Evolutionary conservation across 1,284 basidiomycete species (phyloP).

Genomic region (Porogramme epimiltina): DNA sequence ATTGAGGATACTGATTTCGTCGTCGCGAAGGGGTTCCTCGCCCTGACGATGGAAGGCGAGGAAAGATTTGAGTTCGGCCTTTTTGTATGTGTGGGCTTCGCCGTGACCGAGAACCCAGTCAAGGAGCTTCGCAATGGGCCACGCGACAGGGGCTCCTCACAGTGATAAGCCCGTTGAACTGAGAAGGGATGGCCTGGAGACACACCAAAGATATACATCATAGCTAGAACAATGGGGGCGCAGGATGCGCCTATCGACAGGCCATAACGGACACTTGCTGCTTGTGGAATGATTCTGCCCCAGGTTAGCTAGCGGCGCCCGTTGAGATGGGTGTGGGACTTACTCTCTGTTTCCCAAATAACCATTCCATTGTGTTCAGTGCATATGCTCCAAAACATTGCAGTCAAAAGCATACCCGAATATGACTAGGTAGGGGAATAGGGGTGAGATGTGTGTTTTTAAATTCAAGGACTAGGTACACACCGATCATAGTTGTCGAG

Average conservation of each 20-base stretch:
- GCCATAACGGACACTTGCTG: slow-evolving; percentile 88
- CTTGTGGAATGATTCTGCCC: slow-evolving; percentile 83
- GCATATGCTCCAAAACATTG: too few species aligned
- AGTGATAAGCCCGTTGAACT: neutral
- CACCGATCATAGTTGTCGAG: slow-evolving; percentile 83
- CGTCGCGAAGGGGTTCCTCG: slow-evolving; percentile 85
- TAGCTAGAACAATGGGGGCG: slow-evolving; percentile 74
- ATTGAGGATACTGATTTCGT: slow-evolving; percentile 88
- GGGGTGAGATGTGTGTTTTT: neutral
- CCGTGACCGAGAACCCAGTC: slow-evolving; percentile 77
- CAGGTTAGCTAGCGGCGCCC: neutral
- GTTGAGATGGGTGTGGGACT: slow-evolving; percentile 16
- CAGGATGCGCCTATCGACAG: slow-evolving; percentile 87
- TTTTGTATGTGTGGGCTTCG: slow-evolving; percentile 83
- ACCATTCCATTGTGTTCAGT: too few species aligned
- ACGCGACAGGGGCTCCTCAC: slow-evolving; percentile 76
- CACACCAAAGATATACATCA: slow-evolving; percentile 82
- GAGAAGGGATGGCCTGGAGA: neutral
- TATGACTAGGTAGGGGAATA: slow-evolving; percentile 51
- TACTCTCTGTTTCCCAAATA: slow-evolving; percentile 46
- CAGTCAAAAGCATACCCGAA: slow-evolving; percentile 65
- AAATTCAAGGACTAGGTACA: slow-evolving; percentile 24
- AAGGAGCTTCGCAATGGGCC: slow-evolving; percentile 86
- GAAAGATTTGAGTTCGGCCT: slow-evolving; percentile 92
- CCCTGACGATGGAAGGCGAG: slow-evolving; percentile 89